Conservation (phyloP, 2,329 filamentous ascomycete genomes). For the Aspergillaceae sp. region DNA sequence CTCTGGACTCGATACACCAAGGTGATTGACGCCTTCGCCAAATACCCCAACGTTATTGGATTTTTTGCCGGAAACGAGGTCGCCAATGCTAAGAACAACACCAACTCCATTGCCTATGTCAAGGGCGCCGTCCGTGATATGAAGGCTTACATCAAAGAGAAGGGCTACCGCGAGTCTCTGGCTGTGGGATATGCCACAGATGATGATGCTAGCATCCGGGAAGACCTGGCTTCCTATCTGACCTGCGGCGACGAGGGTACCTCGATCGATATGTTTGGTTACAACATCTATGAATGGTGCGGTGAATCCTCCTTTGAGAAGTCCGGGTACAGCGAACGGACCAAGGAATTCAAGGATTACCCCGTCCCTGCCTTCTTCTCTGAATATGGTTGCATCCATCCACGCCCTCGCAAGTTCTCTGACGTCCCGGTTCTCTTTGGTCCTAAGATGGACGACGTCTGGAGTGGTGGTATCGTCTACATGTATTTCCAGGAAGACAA, state of each 20-base stretch:
- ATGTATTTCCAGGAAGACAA: slow-evolving; percentile 95
- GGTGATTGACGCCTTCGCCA: slow-evolving; percentile 70
- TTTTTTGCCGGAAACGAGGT: slow-evolving; percentile 99
- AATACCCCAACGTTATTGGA: slow-evolving; percentile 86
- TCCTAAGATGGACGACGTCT: slow-evolving; percentile 70
- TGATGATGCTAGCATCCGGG: slow-evolving; percentile 76
- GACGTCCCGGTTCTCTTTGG: slow-evolving; percentile 79
- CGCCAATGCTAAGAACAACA: slow-evolving; percentile 81
- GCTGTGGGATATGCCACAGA: slow-evolving; percentile 95
- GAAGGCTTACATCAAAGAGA: slow-evolving; percentile 83
- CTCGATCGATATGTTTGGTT: slow-evolving; percentile 95
- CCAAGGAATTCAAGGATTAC: slow-evolving; percentile 79
- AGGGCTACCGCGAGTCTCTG: slow-evolving; percentile 61
- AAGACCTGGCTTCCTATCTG: slow-evolving; percentile 81
- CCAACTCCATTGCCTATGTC: slow-evolving; percentile 81
- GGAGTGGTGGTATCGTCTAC: slow-evolving; percentile 96
- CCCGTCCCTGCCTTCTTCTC: slow-evolving; percentile 96
- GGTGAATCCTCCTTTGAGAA: slow-evolving; percentile 66
- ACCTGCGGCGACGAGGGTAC: slow-evolving; percentile 64
- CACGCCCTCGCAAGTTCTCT: slow-evolving; percentile 65
- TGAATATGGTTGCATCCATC: slow-evolving; percentile 90
- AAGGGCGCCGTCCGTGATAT: slow-evolving; percentile 95
- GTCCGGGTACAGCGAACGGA: slow-evolving; percentile 76
- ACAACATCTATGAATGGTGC: slow-evolving; percentile 99
- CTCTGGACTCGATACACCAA: slow-evolving; percentile 73